Evolutionary conservation across 805 yeast species (phyloP), one percentile per base, ranked within the genome.

Genomic region (Metahyphopichia silvanorum): DNA sequence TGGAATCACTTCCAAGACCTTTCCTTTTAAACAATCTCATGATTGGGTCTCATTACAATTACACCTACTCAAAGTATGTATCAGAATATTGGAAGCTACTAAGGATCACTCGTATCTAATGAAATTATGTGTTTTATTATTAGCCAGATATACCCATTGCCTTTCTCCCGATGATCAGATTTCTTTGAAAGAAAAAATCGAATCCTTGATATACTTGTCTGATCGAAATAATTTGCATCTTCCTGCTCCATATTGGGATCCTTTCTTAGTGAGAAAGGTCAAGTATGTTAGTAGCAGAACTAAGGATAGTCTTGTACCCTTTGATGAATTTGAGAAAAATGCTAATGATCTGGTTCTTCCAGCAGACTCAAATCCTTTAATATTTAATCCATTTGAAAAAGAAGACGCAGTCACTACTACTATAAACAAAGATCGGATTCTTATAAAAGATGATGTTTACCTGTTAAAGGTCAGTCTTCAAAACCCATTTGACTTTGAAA

Each of bases 401-500:
- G 20, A 25, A 4, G 18, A n/a, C 8, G 2, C 42, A 2, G 33
- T 33, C 4, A 4, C 18, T 7, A 8, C 30, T 18, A 48, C 65
- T 13, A 43, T 78, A 5, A 79, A 79, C 12, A 75, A 74, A 42
- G 84, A 79, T 21, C 41, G 43, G 18, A 38, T 65, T 3, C 38
- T 64, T 8, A 56, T 67, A 15, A 52, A 51, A 20, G 58, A 60
- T 31, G 95, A 87, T 33, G 63, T 73, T 4, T 72, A 76, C 9
- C 82, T 77, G 35, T 62, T 84, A 12, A 51, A 63, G 5, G 60
- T 86, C 2, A 60, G 66, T 3, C 47, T 89, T 6, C 88, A 83
- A 49, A 91, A 91, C 51, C 95, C 96, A 6, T 86, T 77, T 58
- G 74, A 75, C 5, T 86, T 86, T 54, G 86, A 82, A 25, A 60